Conservation (phyloP, 2,329 filamentous ascomycete species). For the Monosporascus sp. region DNA sequence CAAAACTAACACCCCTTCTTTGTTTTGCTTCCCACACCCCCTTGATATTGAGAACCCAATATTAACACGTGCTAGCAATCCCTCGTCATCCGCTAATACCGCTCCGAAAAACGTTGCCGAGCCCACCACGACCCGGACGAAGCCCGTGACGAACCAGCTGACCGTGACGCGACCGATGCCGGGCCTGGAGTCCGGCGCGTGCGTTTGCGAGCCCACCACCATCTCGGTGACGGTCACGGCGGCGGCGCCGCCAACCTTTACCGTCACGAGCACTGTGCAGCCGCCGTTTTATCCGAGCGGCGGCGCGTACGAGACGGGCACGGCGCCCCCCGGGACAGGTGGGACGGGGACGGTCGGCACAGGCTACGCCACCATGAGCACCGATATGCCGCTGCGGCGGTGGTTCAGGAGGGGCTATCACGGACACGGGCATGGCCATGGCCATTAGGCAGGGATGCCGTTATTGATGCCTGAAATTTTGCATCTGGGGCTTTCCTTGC, state of each 20-base stretch:
- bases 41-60: not conserved
- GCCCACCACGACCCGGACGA: constrained; percentile 11
- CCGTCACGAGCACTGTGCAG: constrained; percentile 16
- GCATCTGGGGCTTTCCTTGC: not conserved
- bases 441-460: not conserved
- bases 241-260: constrained; percentile 12
- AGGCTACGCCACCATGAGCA: not conserved
- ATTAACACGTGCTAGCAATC: not conserved
- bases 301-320: not conserved
- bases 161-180: constrained; percentile 7
- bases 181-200: constrained; percentile 1
- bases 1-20: not conserved
- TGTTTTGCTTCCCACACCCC: not conserved
- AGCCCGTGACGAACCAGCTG: constrained; percentile 6
- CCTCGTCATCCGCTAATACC: not conserved
- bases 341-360: too few relatives aligned
- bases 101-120: not conserved
- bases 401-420: not conserved
- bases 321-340: not conserved
- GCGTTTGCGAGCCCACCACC: constrained; percentile 17
- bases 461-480: not conserved
- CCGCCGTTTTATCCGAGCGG: constrained; percentile 20
- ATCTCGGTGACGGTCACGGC: constrained; percentile 20
- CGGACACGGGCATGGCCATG: not conserved
- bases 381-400: not conserved